phyloP scores from a whole-genome alignment of 208 protist species.

The Trichomonas gallinae region DNA sequence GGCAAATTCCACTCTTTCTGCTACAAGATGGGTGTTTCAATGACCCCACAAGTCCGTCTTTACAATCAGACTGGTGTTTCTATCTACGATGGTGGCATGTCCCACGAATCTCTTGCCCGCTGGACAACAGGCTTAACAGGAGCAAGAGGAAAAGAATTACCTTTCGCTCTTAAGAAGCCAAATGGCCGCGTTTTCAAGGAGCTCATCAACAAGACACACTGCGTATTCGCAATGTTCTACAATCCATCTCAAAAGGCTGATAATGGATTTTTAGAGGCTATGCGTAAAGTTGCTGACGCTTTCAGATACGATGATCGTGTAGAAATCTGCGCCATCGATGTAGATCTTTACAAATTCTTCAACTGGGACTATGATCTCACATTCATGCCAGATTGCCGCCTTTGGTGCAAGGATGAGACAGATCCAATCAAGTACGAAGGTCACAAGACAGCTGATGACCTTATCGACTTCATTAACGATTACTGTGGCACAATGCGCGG shows the following conservation, averaged over 20 bases:
- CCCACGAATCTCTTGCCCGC: neutral
- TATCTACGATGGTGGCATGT: neutral
- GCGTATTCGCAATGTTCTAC: slow-evolving; percentile 12
- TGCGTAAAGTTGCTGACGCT: slow-evolving; percentile 15
- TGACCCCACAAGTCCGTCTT: neutral
- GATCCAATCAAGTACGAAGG: neutral
- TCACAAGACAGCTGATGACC: neutral
- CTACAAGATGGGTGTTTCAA: neutral
- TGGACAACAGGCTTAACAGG: neutral
- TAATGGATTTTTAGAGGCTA: neutral
- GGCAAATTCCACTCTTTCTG: neutral
- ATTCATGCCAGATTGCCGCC: neutral
- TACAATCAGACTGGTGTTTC: neutral
- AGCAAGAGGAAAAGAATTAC: neutral
- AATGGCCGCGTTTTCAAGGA: slow-evolving; percentile 14
- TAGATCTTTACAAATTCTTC: neutral
- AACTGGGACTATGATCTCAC: slow-evolving; percentile 9
- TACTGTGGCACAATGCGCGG: neutral
- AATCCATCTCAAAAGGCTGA: neutral
- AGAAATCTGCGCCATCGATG: neutral
- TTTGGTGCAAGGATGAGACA: slow-evolving; percentile 4
- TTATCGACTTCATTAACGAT: slow-evolving; percentile 15
- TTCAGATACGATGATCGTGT: slow-evolving; percentile 12
- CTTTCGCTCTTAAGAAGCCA: neutral
- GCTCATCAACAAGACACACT: neutral